phyloP scores from a whole-genome alignment of 2,329 filamentous ascomycete genomes.

The Emergomyces orientalis region DNA sequence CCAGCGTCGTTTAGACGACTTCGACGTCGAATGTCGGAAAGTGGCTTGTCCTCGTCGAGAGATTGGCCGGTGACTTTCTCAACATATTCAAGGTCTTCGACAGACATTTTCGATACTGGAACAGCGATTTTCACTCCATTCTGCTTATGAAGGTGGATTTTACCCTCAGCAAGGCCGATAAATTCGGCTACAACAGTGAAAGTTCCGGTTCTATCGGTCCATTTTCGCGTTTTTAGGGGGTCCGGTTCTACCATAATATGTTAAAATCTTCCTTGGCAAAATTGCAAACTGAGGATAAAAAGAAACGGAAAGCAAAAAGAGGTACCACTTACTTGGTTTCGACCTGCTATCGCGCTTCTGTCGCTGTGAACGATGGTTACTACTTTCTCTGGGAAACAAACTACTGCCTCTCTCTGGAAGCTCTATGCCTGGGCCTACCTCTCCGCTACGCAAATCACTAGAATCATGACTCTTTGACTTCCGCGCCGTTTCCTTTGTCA shows the following conservation, averaged over 20 bases:
- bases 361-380: slow-evolving; percentile 65
- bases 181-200: slow-evolving; percentile 98
- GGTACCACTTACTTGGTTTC: slow-evolving; percentile 59
- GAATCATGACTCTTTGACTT: slow-evolving; percentile 47
- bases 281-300: neutral
- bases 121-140: slow-evolving; percentile 99
- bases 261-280: slow-evolving; percentile 1
- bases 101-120: slow-evolving; percentile 88
- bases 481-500: slow-evolving; percentile 70
- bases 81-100: slow-evolving; percentile 90
- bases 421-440: slow-evolving; percentile 69
- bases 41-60: slow-evolving; percentile 81
- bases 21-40: slow-evolving; percentile 65
- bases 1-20: slow-evolving; percentile 33
- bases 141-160: slow-evolving; percentile 94
- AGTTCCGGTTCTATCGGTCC: slow-evolving; percentile 90
- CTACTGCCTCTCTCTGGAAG: slow-evolving; percentile 73
- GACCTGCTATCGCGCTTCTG: slow-evolving; percentile 58
- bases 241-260: slow-evolving; percentile 59
- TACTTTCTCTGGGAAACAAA: slow-evolving; percentile 56
- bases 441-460: slow-evolving; percentile 46
- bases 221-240: slow-evolving; percentile 69
- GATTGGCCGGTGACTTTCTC: slow-evolving; percentile 80
- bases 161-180: slow-evolving; percentile 84
- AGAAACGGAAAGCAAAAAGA: slow-evolving; percentile 15